phyloP scores from a whole-genome alignment of 2,329 filamentous ascomycete genomes.

The Aureobasidium pullulans region DNA sequence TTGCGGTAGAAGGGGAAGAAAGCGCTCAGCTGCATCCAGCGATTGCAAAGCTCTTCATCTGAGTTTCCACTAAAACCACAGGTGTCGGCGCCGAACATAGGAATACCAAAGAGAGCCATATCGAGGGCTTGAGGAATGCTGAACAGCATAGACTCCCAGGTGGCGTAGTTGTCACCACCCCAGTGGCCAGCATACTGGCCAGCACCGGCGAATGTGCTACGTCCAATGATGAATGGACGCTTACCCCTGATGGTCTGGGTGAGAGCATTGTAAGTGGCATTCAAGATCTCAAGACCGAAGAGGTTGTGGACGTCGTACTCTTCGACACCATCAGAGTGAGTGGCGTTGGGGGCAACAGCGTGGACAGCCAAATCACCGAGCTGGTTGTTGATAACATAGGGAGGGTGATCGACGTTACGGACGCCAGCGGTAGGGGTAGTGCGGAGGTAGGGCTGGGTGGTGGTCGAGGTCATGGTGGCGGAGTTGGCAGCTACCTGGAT shows the following conservation, averaged over 20 bases:
- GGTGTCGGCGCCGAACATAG: slow-evolving; percentile 66
- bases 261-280: slow-evolving; percentile 68
- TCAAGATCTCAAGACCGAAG: slow-evolving; percentile 66
- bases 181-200: slow-evolving; percentile 74
- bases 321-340: slow-evolving; percentile 58
- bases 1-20: slow-evolving; percentile 75
- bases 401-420: slow-evolving; percentile 64
- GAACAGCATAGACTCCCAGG: slow-evolving; percentile 67
- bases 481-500: slow-evolving; percentile 25
- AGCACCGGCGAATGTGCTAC: slow-evolving; percentile 71
- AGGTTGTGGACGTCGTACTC: slow-evolving; percentile 84
- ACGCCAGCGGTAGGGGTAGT: slow-evolving; percentile 55
- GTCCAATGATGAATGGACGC: slow-evolving; percentile 76
- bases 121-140: slow-evolving; percentile 71
- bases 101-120: slow-evolving; percentile 67
- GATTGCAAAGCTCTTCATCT: slow-evolving; percentile 61
- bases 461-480: slow-evolving; percentile 21
- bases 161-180: slow-evolving; percentile 63
- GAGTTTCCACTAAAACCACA: slow-evolving; percentile 64
- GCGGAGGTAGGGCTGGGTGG: slow-evolving; percentile 42
- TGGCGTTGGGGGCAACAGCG: slow-evolving; percentile 69
- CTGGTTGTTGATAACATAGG: slow-evolving; percentile 69
- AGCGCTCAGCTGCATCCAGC: slow-evolving; percentile 66
- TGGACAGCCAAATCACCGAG: slow-evolving; percentile 65
- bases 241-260: slow-evolving; percentile 56